Evolutionary conservation across 2,329 filamentous ascomycete genomes (phyloP).

Genomic region (Botryosphaeria dothidea): DNA sequence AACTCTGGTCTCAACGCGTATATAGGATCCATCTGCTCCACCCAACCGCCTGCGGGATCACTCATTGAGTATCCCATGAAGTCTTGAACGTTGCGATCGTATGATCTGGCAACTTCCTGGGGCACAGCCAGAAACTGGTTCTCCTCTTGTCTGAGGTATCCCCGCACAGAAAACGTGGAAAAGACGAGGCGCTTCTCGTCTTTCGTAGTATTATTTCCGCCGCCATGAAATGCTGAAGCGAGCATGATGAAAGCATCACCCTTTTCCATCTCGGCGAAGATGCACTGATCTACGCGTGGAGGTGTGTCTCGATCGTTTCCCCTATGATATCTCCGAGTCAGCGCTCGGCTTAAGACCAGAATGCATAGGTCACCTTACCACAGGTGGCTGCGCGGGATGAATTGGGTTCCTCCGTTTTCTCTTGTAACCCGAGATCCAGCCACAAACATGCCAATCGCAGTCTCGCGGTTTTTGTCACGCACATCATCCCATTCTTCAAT

Average conservation of each 20-base stretch:
- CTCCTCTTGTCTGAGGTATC: constrained; percentile 32
- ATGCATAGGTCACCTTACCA: background rate
- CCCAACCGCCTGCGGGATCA: constrained; percentile 23
- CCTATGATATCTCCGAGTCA: background rate
- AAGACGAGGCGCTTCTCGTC: constrained; percentile 17
- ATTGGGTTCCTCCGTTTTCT: constrained; percentile 10
- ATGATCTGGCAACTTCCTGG: constrained; percentile 26
- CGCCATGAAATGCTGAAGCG: constrained; percentile 21
- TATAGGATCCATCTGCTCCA: constrained; percentile 22
- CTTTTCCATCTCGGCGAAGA: constrained; percentile 21
- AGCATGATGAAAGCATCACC: constrained; percentile 25
- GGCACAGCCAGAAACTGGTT: constrained; percentile 39
- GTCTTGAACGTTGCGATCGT: constrained; percentile 22
- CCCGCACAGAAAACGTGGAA: constrained; percentile 4
- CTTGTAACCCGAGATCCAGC: constrained; percentile 1
- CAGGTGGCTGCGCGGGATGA: constrained; percentile 7
- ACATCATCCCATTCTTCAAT: background rate
- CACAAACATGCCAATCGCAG: constrained; percentile 14
- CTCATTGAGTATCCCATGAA: constrained; percentile 27
- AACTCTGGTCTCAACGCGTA: constrained; percentile 20
- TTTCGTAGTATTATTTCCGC: constrained; percentile 15
- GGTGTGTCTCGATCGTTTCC: background rate
- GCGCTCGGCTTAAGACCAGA: no score
- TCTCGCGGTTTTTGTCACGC: background rate
- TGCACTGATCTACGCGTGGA: background rate